Percentiles rank a stretch among this genome's conserved stretches.
These are phyloP conservation scores for Rhododendron molle DNA, from an alignment of 148 eudicot genomes.

Conservation along the genomic window DNA sequence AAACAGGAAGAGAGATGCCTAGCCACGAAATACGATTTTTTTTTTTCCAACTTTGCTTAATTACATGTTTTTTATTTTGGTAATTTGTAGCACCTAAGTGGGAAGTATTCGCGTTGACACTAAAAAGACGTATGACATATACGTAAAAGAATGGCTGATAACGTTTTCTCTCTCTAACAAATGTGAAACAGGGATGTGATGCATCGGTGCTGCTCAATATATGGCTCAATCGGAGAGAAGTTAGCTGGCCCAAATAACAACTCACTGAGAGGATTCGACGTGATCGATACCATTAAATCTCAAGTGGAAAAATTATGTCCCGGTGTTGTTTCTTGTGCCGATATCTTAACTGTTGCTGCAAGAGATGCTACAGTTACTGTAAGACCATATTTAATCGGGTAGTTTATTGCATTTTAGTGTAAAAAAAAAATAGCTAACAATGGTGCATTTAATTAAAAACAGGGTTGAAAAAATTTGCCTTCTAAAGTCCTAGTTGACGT, in stretches of 20 bases:
- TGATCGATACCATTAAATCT: too few relatives aligned
- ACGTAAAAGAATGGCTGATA: background rate
- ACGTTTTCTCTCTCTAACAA: background rate
- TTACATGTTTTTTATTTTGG: background rate
- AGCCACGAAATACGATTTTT: too few relatives aligned
- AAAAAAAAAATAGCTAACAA: too few relatives aligned
- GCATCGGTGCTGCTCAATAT: background rate
- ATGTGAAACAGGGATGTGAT: conserved; percentile 53
- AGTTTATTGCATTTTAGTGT: background rate
- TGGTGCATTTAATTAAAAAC: too few relatives aligned
- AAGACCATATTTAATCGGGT: background rate
- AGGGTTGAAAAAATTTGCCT: too few relatives aligned
- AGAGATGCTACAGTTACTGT: conserved; percentile 51
- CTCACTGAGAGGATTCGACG: conserved; percentile 27
- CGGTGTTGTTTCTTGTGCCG: conserved; percentile 66
- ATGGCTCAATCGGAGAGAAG: conserved; percentile 58
- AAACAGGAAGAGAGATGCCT: background rate
- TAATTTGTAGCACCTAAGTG: background rate
- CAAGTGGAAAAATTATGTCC: conserved; percentile 42
- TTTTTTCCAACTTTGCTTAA: too few relatives aligned
- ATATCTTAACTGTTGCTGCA: conserved; percentile 52
- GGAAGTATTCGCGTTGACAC: background rate
- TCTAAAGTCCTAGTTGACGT: too few relatives aligned
- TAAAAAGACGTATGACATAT: background rate
- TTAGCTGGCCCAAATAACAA: conserved; percentile 43